phyloP scores from a whole-genome alignment of 1,139 yeast genomes.

The Candida sanyaensis region DNA sequence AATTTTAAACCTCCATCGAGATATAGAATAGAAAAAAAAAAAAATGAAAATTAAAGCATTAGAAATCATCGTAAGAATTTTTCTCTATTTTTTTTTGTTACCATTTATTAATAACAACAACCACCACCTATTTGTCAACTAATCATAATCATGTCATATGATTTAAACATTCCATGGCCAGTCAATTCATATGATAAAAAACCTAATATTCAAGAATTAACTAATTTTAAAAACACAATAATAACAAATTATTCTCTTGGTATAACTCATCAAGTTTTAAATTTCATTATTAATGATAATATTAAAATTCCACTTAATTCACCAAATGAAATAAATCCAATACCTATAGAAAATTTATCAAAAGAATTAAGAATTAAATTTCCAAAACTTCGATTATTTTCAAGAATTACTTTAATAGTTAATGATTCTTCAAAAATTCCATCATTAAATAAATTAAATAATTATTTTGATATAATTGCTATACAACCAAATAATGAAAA shows the following conservation, averaged over 20 bases:
- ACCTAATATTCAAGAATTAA: slow-evolving; percentile 44
- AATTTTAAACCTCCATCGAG: too few relatives aligned
- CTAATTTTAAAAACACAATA: slow-evolving; percentile 48
- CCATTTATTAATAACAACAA: background rate
- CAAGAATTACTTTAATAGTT: slow-evolving; percentile 73
- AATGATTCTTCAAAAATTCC: slow-evolving; percentile 81
- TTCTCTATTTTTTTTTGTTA: background rate
- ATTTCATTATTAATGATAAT: slow-evolving; percentile 58
- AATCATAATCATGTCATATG: slow-evolving; percentile 42
- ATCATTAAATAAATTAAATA: slow-evolving; percentile 61
- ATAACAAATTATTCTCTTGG: slow-evolving; percentile 64
- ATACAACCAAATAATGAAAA: slow-evolving; percentile 81
- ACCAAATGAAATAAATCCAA: slow-evolving; percentile 38
- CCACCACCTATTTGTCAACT: background rate
- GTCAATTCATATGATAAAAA: slow-evolving; percentile 44
- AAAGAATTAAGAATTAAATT: slow-evolving; percentile 34
- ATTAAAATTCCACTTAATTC: slow-evolving; percentile 55
- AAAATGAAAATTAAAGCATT: too few relatives aligned
- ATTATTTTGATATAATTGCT: slow-evolving; percentile 76
- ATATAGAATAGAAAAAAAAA: too few relatives aligned
- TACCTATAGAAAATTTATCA: slow-evolving; percentile 27
- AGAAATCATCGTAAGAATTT: background rate
- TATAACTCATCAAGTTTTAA: slow-evolving; percentile 73
- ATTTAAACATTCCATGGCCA: slow-evolving; percentile 86
- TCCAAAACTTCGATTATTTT: slow-evolving; percentile 50